Evolutionary conservation across 2,329 filamentous ascomycete species (phyloP), one percentile per base, ranked within the genome.

Genomic region (Fusarium vanettenii): DNA sequence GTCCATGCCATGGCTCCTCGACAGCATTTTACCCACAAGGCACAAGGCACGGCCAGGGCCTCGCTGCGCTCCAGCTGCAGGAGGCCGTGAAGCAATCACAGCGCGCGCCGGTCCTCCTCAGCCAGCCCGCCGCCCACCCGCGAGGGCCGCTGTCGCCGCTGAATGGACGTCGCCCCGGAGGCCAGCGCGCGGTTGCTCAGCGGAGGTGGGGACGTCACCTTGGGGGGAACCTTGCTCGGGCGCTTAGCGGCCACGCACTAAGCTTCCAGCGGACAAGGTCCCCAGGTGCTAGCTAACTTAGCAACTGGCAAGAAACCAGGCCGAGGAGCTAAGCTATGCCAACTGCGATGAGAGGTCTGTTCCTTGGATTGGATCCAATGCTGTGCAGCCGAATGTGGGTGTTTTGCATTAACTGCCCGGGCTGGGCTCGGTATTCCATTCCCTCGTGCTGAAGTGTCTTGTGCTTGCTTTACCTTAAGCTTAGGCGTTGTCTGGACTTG

Each of bases 161-260:
- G 75, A 78, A 70, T 78, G 76, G 76, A 70, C 60, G 71, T 76
- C 67, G 71, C 69, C 74, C 74, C 60, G 69, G 71, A 60, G 70
- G 41, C 50, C 64, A 52, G 71, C 68, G 67, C 68, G 77, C 73
- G 75, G 77, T 79, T 79, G 77, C 77, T 79, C 72, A 77, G 77
- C 65, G 74, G 72, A 79, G 76, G 77, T 79, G 77, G 77, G 48
- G 76, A 76, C 65, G 62, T 73, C 71, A 70, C 72, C 71, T 70
- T 77, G 69, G 72, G 74, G 67, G 74, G 60, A 69, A 78, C 73
- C 73, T 52, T 75, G 67, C 69, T 66, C 63, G 65, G 75, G 77
- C 77, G 77, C 77, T 77, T 79, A 78, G 62, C 55, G 66, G 71
- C 60, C 68, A 65, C 41, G 67, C 70, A 60, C 56, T 70, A 66